Evolutionary conservation across 2,329 filamentous ascomycete genomes (phyloP).

Genomic region (Fusarium sp.): DNA sequence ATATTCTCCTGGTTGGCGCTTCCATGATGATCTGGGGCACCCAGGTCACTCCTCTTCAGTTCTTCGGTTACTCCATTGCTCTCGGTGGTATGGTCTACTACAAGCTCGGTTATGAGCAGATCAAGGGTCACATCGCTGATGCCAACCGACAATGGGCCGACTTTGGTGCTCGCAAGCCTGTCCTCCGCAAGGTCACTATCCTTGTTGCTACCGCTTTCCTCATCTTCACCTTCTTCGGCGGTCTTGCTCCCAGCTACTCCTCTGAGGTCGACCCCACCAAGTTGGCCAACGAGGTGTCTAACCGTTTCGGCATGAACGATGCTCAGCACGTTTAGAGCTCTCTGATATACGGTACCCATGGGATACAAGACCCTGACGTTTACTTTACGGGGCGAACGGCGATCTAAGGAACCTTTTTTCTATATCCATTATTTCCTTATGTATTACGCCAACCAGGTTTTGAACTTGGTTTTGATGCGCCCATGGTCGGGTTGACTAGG

Average conservation of each 20-base stretch:
- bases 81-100: conserved; percentile 83
- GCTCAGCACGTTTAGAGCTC: conserved; percentile 35
- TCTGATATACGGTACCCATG: conserved; percentile 27
- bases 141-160: conserved; percentile 85
- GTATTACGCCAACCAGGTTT: conserved; percentile 36
- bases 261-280: conserved; percentile 65
- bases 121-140: conserved; percentile 82
- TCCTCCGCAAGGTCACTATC: conserved; percentile 81
- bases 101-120: conserved; percentile 84
- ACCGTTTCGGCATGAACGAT: conserved; percentile 60
- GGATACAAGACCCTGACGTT: conserved; percentile 42
- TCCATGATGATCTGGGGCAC: conserved; percentile 87
- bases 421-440: conserved; percentile 41
- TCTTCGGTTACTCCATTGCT: conserved; percentile 86
- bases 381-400: conserved; percentile 48
- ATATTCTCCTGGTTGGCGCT: conserved; percentile 82
- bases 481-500: conserved; percentile 43
- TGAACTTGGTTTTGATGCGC: conserved; percentile 43
- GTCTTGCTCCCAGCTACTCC: conserved; percentile 71
- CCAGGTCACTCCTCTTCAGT: conserved; percentile 78
- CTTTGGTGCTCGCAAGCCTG: conserved; percentile 81
- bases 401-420: conserved; percentile 49
- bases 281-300: conserved; percentile 62
- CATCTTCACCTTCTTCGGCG: conserved; percentile 77
- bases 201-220: conserved; percentile 71